These are phyloP conservation scores for Amphirosellinia nigrospora DNA, from an alignment of 495 filamentous ascomycete species.

Conservation along the genomic window DNA sequence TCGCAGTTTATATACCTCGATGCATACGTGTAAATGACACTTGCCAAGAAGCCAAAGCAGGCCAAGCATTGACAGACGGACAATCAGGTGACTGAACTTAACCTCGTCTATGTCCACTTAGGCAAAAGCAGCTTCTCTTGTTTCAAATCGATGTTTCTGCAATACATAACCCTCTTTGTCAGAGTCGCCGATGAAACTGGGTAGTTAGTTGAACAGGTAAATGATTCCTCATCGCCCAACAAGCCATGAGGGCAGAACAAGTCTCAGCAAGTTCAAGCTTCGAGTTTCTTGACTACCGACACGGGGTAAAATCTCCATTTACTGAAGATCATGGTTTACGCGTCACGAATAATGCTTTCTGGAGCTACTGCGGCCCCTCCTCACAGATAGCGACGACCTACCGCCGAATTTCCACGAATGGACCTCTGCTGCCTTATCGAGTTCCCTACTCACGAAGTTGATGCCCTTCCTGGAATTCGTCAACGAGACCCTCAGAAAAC, in stretches of 20 bases:
- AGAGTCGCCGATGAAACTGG: neutral
- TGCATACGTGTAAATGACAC: neutral
- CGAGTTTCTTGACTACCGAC: slow-evolving; percentile 32
- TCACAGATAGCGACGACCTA: slow-evolving; percentile 27
- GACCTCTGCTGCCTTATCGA: slow-evolving; percentile 28
- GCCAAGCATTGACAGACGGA: neutral
- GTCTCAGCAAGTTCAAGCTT: slow-evolving; percentile 28
- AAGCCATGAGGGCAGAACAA: slow-evolving; percentile 17
- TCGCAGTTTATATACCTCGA: no score
- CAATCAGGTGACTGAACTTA: neutral
- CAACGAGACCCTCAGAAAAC: slow-evolving; percentile 32
- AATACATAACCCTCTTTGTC: neutral
- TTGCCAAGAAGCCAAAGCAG: slow-evolving; percentile 10
- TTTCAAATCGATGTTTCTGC: neutral
- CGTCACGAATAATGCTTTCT: slow-evolving; percentile 36
- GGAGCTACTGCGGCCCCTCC: slow-evolving; percentile 41
- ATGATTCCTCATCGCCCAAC: neutral
- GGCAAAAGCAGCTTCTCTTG: neutral
- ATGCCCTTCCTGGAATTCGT: slow-evolving; percentile 37
- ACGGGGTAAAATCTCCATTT: neutral
- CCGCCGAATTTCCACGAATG: slow-evolving; percentile 37
- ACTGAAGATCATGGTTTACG: slow-evolving; percentile 17
- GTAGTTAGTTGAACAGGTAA: neutral
- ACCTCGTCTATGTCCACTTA: neutral
- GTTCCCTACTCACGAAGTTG: slow-evolving; percentile 31